These are phyloP conservation scores for Neonothopanus nambi DNA, from an alignment of 1,284 basidiomycete species.

Conservation along the genomic window DNA sequence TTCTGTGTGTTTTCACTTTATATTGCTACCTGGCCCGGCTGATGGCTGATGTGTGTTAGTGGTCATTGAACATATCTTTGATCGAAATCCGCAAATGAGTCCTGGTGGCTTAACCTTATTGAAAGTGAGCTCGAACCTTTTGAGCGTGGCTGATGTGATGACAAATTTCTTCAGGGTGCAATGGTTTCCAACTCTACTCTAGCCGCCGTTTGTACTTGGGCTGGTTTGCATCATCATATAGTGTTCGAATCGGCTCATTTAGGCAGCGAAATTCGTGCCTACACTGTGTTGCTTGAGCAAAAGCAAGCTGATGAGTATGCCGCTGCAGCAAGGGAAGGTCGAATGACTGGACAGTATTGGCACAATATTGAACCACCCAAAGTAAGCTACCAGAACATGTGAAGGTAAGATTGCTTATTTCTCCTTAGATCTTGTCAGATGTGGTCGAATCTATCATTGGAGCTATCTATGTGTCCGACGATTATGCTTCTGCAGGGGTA, in stretches of 20 bases:
- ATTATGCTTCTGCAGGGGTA: conserved; percentile 57
- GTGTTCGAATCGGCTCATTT: conserved; percentile 56
- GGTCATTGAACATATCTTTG: conserved; percentile 70
- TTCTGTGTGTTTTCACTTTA: conserved; percentile 34
- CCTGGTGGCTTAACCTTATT: conserved; percentile 74
- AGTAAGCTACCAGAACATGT: too few species aligned
- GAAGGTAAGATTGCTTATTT: too few species aligned
- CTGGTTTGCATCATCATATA: conserved; percentile 63
- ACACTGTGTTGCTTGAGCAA: conserved; percentile 48
- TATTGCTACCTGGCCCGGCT: conserved; percentile 5
- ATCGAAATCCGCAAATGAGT: conserved; percentile 58
- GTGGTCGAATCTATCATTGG: conserved; percentile 76
- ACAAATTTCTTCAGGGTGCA: conserved; percentile 54
- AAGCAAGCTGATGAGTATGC: conserved; percentile 52
- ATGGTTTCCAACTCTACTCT: conserved; percentile 81
- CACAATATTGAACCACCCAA: conserved; percentile 73
- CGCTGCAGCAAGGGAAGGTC: conserved; percentile 45
- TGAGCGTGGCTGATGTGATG: not conserved
- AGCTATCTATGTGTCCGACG: conserved; percentile 74
- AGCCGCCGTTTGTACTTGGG: conserved; percentile 70
- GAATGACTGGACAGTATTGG: conserved; percentile 72
- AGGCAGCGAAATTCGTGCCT: conserved; percentile 50
- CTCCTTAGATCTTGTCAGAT: conserved; percentile 64
- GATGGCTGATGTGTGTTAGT: conserved; percentile 42
- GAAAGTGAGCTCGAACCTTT: conserved; percentile 50